Conservation (phyloP, 225 moss, liverwort and hornwort species). For the Sphagnum tenellum region DNA sequence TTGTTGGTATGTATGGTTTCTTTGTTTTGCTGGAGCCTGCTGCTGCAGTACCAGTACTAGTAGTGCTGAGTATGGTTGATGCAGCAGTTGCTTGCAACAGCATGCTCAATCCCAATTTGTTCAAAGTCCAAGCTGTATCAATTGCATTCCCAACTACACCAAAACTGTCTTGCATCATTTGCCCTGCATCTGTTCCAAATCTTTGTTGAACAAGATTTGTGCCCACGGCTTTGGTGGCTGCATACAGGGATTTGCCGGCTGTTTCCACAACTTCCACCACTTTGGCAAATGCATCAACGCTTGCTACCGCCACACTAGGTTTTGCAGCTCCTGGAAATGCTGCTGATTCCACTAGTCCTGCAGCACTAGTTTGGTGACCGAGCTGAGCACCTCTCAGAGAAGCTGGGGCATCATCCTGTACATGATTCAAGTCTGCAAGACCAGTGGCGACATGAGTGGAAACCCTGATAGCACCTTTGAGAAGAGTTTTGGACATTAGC, state of each 20-base stretch:
- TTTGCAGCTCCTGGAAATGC: not conserved
- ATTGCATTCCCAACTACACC: slow-evolving; percentile 39
- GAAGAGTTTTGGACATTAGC: slow-evolving; percentile 47
- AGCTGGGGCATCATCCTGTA: slow-evolving; percentile 2
- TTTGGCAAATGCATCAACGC: slow-evolving; percentile 72
- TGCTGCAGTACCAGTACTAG: no score
- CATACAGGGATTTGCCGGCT: slow-evolving; percentile 49
- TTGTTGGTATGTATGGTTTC: no score
- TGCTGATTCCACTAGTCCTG: no score
- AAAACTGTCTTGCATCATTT: slow-evolving; percentile 33
- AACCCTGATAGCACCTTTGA: slow-evolving; percentile 64
- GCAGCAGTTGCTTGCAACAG: slow-evolving; percentile 53
- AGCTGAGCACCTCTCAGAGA: not conserved
- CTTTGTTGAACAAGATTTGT: slow-evolving; percentile 51
- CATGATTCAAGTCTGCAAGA: slow-evolving; percentile 26
- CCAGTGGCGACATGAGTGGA: slow-evolving; percentile 47
- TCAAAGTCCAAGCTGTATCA: slow-evolving; percentile 69
- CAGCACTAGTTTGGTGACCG: not conserved
- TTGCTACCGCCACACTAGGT: slow-evolving; percentile 32
- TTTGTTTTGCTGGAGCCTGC: no score
- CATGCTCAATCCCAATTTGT: slow-evolving; percentile 66
- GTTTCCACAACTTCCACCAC: slow-evolving; percentile 80
- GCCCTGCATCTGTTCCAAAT: slow-evolving; percentile 41
- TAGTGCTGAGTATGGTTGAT: slow-evolving; percentile 7
- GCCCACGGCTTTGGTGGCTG: slow-evolving; percentile 29